Percentiles rank a stretch among this genome's conserved stretches.
phyloP scores from a whole-genome alignment of 495 filamentous ascomycete genomes.

The Penicillium dipodomyicola region DNA sequence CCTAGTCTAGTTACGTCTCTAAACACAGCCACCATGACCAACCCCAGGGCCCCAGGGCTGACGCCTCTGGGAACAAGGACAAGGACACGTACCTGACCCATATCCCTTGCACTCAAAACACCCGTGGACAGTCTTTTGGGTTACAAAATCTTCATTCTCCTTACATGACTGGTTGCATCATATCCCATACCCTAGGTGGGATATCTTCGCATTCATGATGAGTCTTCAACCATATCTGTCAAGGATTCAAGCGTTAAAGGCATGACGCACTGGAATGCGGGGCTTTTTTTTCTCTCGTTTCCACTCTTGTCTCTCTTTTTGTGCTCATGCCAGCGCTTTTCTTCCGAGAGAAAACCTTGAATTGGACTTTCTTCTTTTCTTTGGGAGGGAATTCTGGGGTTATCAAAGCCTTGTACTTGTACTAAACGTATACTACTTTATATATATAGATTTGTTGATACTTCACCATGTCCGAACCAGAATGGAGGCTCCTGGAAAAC shows the following conservation, averaged over 20 bases:
- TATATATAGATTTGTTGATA: background rate
- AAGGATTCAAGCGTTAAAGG: background rate
- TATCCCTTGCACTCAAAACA: slow-evolving; percentile 26
- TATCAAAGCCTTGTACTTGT: background rate
- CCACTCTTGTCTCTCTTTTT: slow-evolving; percentile 16
- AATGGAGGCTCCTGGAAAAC: background rate
- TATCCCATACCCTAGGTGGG: background rate
- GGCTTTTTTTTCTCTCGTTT: slow-evolving; percentile 21
- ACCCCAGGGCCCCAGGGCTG: background rate
- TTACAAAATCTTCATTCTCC: slow-evolving; percentile 16
- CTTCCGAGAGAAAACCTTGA: slow-evolving; percentile 1
- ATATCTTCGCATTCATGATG: background rate
- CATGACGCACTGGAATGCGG: slow-evolving; percentile 24
- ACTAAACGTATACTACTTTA: background rate
- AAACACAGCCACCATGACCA: background rate
- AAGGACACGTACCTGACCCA: slow-evolving; percentile 30
- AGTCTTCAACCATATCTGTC: background rate
- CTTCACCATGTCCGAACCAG: slow-evolving; percentile 3
- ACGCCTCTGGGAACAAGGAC: slow-evolving; percentile 5
- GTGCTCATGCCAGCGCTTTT: slow-evolving; percentile 12
- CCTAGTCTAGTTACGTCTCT: background rate
- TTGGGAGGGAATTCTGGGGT: background rate
- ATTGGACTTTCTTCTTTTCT: background rate
- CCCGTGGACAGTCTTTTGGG: background rate
- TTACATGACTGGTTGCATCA: slow-evolving; percentile 27